Base-by-base conservation (phyloP, 768 basidiomycete genomes). In the Boletus vermiculosoides region DNA sequence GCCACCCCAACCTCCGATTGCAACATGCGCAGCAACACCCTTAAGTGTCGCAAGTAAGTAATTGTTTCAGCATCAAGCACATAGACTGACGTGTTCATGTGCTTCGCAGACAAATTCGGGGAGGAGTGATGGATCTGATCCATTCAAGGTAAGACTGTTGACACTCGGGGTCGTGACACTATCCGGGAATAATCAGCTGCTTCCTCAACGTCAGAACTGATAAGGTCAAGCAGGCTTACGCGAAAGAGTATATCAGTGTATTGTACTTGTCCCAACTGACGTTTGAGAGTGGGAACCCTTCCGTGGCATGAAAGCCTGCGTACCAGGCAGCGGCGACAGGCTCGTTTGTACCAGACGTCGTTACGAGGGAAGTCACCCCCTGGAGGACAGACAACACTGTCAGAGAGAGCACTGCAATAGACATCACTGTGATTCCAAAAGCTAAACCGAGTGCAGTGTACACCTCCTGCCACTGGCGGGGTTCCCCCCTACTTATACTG, bases 1-100 rank as follows among this genome's bases (percentile, higher is more conserved):
- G 6, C 89, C 90, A 4, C 73, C 77, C 86, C 87, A 91, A 23
- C 90, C 90, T 31, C 90, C 90, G n/a, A 92, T 75, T 0, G 85
- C 81, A 31, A 88, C 56, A 12, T 79, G 67, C 0, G 88, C 83
- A 45, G 76, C 73, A 12, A 88, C 85, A 58, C 69, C 63, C 87
- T 89, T 45, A 59, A 40, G 20, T 18, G 51, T 2, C 28, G 22
- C 34, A 30, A 12, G 52, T 50, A n/a, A 56, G 40, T 4, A 39
- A 30, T 13, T 16, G 12, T n/a, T 28, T 15, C 20, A 42, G 18
- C n/a, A 15, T 10, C 1, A 41, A 37, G 25, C 45, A 18, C 20
- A 34, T 5, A 25, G 16, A 55, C 75, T 50, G 45, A 76, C 76
- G 39, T 78, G 59, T 12, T 67, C 31, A 39, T 76, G 74, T 6